Percentiles rank a stretch among this genome's conserved stretches.
These are phyloP conservation scores for Biscutella laevigata DNA, from an alignment of 441 rosid species.

Conservation along the genomic window DNA sequence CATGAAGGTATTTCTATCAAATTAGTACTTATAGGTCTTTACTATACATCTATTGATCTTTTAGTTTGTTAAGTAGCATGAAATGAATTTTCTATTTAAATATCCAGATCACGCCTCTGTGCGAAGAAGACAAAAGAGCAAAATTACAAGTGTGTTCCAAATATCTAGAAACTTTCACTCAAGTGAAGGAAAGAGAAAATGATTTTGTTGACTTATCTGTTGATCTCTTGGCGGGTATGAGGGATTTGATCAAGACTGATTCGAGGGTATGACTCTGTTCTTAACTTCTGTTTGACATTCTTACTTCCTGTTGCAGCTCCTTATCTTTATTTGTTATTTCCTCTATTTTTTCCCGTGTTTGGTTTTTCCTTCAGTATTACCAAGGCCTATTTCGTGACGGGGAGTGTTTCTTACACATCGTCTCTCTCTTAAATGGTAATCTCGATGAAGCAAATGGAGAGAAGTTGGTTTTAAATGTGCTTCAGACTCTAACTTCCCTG, in stretches of 20 bases:
- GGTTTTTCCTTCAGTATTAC: conserved; percentile 59
- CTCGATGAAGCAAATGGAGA: conserved; percentile 73
- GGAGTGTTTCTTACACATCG: conserved; percentile 93
- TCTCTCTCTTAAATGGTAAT: conserved; percentile 87
- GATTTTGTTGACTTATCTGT: conserved; percentile 57
- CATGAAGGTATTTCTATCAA: conserved; percentile 62
- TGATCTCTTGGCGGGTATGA: conserved; percentile 80
- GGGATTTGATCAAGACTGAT: conserved; percentile 65
- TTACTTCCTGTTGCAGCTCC: conserved; percentile 1
- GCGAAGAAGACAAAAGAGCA: conserved; percentile 62
- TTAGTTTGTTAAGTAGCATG: conserved; percentile 14
- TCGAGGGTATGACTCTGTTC: conserved; percentile 42
- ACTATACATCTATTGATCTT: conserved; percentile 7
- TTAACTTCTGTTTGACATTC: conserved; percentile 1
- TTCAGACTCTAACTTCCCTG: conserved; percentile 76
- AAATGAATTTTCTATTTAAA: conserved; percentile 11
- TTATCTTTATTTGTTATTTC: conserved; percentile 5
- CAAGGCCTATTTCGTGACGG: conserved; percentile 89
- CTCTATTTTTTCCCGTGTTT: conserved; percentile 22
- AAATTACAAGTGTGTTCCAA: conserved; percentile 78
- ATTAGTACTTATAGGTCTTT: conserved; percentile 6
- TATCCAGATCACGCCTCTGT: conserved; percentile 50
- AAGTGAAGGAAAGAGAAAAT: conserved; percentile 78
- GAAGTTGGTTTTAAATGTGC: conserved; percentile 81
- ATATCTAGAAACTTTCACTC: conserved; percentile 89